These are phyloP conservation scores for Platismatia glauca DNA, from an alignment of 495 filamentous ascomycete genomes.

Conservation along the genomic window DNA sequence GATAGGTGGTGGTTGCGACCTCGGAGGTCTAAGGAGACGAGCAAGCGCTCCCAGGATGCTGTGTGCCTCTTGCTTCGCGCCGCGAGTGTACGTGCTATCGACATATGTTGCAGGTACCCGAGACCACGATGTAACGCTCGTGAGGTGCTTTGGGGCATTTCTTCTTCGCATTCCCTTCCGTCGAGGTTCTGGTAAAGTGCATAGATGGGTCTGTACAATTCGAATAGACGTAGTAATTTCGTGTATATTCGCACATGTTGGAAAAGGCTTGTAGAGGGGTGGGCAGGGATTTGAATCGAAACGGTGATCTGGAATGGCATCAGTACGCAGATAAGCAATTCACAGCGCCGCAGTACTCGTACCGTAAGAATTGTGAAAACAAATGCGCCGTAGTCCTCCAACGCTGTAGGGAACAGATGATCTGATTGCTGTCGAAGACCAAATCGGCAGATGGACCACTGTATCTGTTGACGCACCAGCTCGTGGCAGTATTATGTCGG, in stretches of 20 bases:
- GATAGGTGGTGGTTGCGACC: not conserved
- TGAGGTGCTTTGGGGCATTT: conserved; percentile 61
- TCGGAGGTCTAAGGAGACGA: not conserved
- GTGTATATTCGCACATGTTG: conserved; percentile 70
- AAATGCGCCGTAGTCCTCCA: not conserved
- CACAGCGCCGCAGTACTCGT: not conserved
- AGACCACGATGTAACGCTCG: conserved; percentile 62
- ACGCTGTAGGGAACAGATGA: not conserved
- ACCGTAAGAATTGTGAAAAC: not conserved
- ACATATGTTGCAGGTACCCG: conserved; percentile 59
- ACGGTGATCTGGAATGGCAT: not conserved
- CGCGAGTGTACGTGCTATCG: conserved; percentile 7
- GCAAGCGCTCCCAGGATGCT: not conserved
- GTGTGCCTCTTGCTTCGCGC: not conserved
- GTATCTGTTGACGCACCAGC: not conserved
- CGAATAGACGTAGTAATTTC: conserved; percentile 70
- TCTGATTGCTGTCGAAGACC: not conserved
- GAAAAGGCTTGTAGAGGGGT: not conserved
- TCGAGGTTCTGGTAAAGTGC: conserved; percentile 58
- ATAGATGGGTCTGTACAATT: conserved; percentile 54
- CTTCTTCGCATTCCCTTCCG: conserved; percentile 53
- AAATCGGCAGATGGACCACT: not conserved
- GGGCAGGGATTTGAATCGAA: not conserved
- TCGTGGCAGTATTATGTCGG: not conserved
- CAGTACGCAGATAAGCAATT: not conserved